Base-by-base conservation (phyloP, 2,329 filamentous ascomycete species). In the Lecanoromycetidae sp. region DNA sequence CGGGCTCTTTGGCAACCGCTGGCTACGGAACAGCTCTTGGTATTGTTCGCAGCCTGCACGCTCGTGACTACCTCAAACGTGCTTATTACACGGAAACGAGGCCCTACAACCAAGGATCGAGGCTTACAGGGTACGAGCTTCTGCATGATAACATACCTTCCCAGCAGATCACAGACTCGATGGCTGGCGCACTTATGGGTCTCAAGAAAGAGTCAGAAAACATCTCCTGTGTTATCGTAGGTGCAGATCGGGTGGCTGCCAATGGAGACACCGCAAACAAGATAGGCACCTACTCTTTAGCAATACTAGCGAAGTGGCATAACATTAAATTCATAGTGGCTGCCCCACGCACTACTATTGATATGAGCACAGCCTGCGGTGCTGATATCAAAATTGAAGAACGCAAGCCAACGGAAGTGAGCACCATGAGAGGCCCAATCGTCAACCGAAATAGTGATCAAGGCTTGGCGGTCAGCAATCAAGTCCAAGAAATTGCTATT, bases 221-320 rank as follows among this genome's bases (percentile, higher is more conserved):
- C 58, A 84, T 98, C 50, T 76, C 79, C 5, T 90, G 87, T 5
- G 85, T 98, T 43, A 82, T 98, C 25, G 91, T 98, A 0, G 91
- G 91, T 23, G 91, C 91, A 2, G 91, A 98, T 63, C 79, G 91
- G 48, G 91, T 98, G 12, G 91, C 90, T 26, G 84, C 87, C 42
- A 98, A 98, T 58, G 91, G 91, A 25, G 91, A 98, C 66, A 96
- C 91, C 0, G 91, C 91, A 47, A 98, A 98, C 70, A 98, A 98
- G 71, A 93, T 98, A 52, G 91, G 91, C 43, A 98, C 91, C 0
- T 96, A 98, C 63, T 76, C 82, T 46, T 75, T 98, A 3, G 87
- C 91, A 3, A 87, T 96, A n/a, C 74, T 94, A 25, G 91, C 91
- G 19, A 80, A 76, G 55, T 72, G 88, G 59, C 91, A 98, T 58